Evolutionary conservation across 1,284 basidiomycete species (phyloP).

Genomic region (Athelia psychrophila): DNA sequence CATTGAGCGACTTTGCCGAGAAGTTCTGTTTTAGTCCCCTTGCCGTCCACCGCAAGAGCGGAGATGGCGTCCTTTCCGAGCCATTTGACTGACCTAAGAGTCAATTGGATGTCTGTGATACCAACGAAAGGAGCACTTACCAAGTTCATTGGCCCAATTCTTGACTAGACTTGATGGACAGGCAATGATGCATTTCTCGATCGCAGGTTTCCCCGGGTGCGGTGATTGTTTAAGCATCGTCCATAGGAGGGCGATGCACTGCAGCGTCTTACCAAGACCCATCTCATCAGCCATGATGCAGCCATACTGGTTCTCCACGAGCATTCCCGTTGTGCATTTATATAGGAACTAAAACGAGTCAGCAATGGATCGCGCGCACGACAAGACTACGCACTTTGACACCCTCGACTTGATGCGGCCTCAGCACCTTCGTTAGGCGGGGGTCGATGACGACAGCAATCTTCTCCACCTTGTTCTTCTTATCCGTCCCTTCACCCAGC

Average conservation of each 20-base stretch:
- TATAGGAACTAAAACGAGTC: constrained; percentile 77
- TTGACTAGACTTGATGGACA: constrained; percentile 97
- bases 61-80: constrained; percentile 82
- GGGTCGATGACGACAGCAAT: constrained; percentile 98
- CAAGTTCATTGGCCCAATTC: constrained; percentile 98
- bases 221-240: constrained; percentile 98
- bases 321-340: constrained; percentile 90
- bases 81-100: constrained; percentile 75
- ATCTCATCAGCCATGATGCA: constrained; percentile 99
- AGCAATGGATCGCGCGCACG: constrained; percentile 10
- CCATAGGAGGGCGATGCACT: constrained; percentile 97
- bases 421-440: constrained; percentile 78
- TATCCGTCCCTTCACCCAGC: constrained; percentile 74
- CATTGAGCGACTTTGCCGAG: constrained; percentile 80
- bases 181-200: constrained; percentile 97
- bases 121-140: constrained; percentile 37
- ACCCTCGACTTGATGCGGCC: constrained; percentile 98
- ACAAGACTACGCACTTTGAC: constrained; percentile 70
- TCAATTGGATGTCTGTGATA: constrained; percentile 1
- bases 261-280: constrained; percentile 95
- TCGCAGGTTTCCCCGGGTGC: constrained; percentile 78
- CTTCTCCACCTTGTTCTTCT: constrained; percentile 69
- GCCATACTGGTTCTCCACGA: constrained; percentile 90
- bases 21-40: constrained; percentile 81
- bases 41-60: constrained; percentile 86